Evolutionary conservation across 2,329 filamentous ascomycete species (phyloP).

Genomic region (Colletotrichum tropicale): DNA sequence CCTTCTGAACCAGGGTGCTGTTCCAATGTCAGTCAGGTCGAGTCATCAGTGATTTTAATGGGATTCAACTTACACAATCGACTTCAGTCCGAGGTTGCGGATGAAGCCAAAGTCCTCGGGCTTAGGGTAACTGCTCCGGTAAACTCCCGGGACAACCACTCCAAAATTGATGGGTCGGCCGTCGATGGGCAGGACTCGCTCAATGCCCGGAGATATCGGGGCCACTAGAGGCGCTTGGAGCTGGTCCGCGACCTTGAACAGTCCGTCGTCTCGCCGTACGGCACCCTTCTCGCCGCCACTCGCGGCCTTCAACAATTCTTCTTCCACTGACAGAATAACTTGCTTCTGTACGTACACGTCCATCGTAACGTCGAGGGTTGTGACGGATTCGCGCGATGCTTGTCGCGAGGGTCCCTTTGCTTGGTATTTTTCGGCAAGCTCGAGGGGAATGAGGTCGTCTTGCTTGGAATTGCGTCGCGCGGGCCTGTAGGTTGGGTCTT

Average conservation of each 20-base stretch:
- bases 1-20: conserved; percentile 69
- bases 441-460: neutral
- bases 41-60: neutral
- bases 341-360: conserved; percentile 15
- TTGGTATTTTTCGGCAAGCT: conserved; percentile 8
- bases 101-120: conserved; percentile 74
- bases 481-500: conserved; percentile 11
- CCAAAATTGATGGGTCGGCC: conserved; percentile 75
- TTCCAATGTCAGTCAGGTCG: conserved; percentile 12
- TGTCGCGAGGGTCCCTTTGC: neutral
- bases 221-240: neutral
- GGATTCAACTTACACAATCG: conserved; percentile 69
- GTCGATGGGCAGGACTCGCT: conserved; percentile 15
- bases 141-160: conserved; percentile 74
- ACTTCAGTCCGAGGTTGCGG: conserved; percentile 72
- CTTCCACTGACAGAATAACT: neutral
- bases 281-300: neutral
- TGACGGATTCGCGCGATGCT: conserved; percentile 10
- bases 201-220: neutral
- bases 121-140: conserved; percentile 81
- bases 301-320: neutral
- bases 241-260: neutral
- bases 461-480: conserved; percentile 11
- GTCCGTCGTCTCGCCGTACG: neutral
- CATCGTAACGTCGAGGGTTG: neutral